Conservation (phyloP, 805 yeast genomes). For the Myxozyma sirexii region DNA sequence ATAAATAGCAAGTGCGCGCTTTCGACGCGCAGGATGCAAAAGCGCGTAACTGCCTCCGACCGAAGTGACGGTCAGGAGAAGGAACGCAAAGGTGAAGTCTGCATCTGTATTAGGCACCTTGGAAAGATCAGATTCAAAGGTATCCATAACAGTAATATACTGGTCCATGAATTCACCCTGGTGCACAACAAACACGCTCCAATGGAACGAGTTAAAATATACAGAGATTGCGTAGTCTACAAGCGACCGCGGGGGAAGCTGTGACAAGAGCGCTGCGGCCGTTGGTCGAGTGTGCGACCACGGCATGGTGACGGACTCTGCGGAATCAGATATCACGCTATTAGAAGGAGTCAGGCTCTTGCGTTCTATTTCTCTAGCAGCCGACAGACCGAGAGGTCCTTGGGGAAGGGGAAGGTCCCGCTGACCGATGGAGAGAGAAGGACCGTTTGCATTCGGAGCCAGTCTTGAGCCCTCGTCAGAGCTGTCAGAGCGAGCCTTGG, state of each 20-base stretch:
- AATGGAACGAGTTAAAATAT: constrained; percentile 26
- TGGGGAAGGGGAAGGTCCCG: no score
- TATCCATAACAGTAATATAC: constrained; percentile 4
- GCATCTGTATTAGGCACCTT: constrained; percentile 18
- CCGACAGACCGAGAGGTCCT: neutral
- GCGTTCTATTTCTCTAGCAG: neutral
- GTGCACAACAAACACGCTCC: constrained; percentile 22
- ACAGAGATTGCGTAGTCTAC: constrained; percentile 20
- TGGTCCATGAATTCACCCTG: constrained; percentile 16
- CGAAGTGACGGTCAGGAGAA: constrained; percentile 10
- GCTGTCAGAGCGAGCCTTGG: no score
- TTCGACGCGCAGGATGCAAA: constrained; percentile 19
- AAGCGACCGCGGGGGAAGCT: constrained; percentile 22
- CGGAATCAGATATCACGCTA: constrained; percentile 1
- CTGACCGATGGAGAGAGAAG: no score
- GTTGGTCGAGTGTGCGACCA: constrained; percentile 18
- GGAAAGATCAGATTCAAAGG: constrained; percentile 15
- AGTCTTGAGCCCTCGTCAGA: no score
- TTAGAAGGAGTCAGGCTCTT: constrained; percentile 2
- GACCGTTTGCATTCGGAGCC: no score
- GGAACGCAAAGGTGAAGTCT: constrained; percentile 14
- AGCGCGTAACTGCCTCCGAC: constrained; percentile 20
- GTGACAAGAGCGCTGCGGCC: constrained; percentile 17
- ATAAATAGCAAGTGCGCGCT: constrained; percentile 2
- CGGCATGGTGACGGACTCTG: neutral